These are phyloP conservation scores for Ceratobasidium theobromae DNA, from an alignment of 1,284 basidiomycete genomes.

Conservation along the genomic window DNA sequence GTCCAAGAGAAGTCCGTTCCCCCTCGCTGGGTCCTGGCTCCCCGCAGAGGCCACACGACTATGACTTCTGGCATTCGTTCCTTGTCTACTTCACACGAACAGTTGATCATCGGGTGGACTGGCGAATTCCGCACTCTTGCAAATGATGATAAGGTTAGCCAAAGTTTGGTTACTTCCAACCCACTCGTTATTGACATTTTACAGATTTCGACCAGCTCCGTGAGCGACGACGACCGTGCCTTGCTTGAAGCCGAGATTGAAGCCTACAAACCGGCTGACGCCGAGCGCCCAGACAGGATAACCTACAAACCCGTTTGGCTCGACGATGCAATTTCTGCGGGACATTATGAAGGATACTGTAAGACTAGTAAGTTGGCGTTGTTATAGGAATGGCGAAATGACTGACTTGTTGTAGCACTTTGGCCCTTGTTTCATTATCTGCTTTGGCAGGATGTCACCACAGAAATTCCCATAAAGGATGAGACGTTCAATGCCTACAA, in stretches of 20 bases:
- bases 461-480: slow-evolving; percentile 79
- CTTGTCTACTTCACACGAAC: slow-evolving; percentile 79
- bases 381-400: background rate
- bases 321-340: slow-evolving; percentile 85
- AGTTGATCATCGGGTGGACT: slow-evolving; percentile 92
- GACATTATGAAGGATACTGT: slow-evolving; percentile 97
- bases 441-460: slow-evolving; percentile 92
- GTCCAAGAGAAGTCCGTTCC: slow-evolving; percentile 37
- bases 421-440: slow-evolving; percentile 99
- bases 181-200: slow-evolving; percentile 33
- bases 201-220: slow-evolving; percentile 54
- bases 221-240: slow-evolving; percentile 60
- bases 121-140: slow-evolving; percentile 66
- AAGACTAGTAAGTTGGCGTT: slow-evolving; percentile 75
- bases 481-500: slow-evolving; percentile 83
- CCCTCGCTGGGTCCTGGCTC: slow-evolving; percentile 70
- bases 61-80: slow-evolving; percentile 93
- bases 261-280: slow-evolving; percentile 59
- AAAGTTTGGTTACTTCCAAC: slow-evolving; percentile 30
- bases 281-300: slow-evolving; percentile 53
- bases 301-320: slow-evolving; percentile 90
- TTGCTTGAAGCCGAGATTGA: slow-evolving; percentile 63
- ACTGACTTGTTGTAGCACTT: slow-evolving; percentile 57
- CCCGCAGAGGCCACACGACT: slow-evolving; percentile 89
- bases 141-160: slow-evolving; percentile 38